These are phyloP conservation scores for Curvularia sp. DNA, from an alignment of 2,329 filamentous ascomycete genomes.

Conservation along the genomic window DNA sequence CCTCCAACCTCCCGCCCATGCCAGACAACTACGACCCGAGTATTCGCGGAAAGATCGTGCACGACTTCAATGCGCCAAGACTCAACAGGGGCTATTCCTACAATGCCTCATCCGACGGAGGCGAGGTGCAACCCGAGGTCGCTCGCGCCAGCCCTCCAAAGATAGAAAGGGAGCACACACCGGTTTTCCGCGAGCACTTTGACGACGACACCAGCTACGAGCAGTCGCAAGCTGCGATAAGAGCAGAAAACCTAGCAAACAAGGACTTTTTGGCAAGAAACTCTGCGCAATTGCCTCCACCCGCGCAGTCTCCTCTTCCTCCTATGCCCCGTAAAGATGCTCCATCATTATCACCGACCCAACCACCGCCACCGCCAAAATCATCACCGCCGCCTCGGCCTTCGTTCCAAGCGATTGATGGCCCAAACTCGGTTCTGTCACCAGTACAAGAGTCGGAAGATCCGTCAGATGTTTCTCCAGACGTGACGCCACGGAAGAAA, in stretches of 20 bases:
- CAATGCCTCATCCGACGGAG: conserved; percentile 39
- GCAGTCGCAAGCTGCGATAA: conserved; percentile 52
- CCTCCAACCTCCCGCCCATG: conserved; percentile 56
- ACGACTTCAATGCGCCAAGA: conserved; percentile 70
- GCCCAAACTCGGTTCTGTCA: conserved; percentile 39
- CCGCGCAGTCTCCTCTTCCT: conserved; percentile 28
- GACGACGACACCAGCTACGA: conserved; percentile 58
- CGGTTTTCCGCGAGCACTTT: conserved; percentile 68
- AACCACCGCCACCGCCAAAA: conserved; percentile 15
- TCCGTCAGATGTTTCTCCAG: conserved; percentile 33
- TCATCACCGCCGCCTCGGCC: conserved; percentile 23
- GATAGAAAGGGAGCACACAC: conserved; percentile 59
- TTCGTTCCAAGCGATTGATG: conserved; percentile 31
- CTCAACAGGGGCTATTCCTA: conserved; percentile 54
- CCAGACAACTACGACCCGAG: conserved; percentile 69
- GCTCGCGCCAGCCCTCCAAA: conserved; percentile 46
- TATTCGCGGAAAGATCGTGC: conserved; percentile 68
- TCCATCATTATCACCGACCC: not conserved
- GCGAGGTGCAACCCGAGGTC: conserved; percentile 27
- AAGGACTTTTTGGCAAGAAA: conserved; percentile 57
- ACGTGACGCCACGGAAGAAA: conserved; percentile 39
- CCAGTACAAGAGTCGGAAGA: conserved; percentile 46
- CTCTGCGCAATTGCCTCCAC: conserved; percentile 44
- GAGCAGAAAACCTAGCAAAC: conserved; percentile 58
- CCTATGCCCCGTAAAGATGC: conserved; percentile 29